Evolutionary conservation across 495 filamentous ascomycete species (phyloP), one percentile per base, ranked within the genome.

Genomic region (Amorphotheca resinae): DNA sequence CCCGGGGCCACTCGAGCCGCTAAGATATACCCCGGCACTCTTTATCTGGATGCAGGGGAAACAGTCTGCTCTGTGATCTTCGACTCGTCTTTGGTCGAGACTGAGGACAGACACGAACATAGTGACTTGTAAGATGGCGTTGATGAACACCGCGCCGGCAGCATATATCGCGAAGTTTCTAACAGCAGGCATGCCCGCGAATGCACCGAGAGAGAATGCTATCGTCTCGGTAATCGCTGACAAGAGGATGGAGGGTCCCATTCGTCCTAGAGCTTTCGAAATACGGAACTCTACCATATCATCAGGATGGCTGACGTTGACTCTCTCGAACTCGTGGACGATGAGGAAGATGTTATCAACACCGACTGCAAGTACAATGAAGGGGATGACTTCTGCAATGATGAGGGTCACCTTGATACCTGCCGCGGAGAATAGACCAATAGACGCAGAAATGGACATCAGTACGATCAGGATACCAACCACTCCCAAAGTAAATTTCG

Each of bases 281-380:
- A 95, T 74, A 14, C 91, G 72, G 51, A 82, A 76, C 45, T 93
- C 80, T n/a, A 98, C 77, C 51, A 76, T 66, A 28, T 87, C 79
- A 50, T 93, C 87, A 0, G 85, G 83, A 55, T 94, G 76, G 57
- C 77, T 93, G 56, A 88, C 63, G 54, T 96, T 95, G 44, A 93
- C 79, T 21, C 93, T 73, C 61, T 98, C 93, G 50, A 98, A 95
- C 55, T 98, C 91, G 62, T 98, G 88, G 5, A 96, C 93, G 38
- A 98, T 95, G 38, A 98, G 63, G 64, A 98, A 98, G 56, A 98
- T 96, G 58, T 98, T 98, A 69, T 98, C 91, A 8, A 98, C 93
- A 18, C 91, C 91, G 14, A 98, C 84, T 35, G 91, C 91, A 9
- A 98, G 65, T 9, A 98, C 88, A 48, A 98, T 77, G 60, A 98